Conservation (phyloP, 257 asterid species). For the Solanum chiquidenum region DNA sequence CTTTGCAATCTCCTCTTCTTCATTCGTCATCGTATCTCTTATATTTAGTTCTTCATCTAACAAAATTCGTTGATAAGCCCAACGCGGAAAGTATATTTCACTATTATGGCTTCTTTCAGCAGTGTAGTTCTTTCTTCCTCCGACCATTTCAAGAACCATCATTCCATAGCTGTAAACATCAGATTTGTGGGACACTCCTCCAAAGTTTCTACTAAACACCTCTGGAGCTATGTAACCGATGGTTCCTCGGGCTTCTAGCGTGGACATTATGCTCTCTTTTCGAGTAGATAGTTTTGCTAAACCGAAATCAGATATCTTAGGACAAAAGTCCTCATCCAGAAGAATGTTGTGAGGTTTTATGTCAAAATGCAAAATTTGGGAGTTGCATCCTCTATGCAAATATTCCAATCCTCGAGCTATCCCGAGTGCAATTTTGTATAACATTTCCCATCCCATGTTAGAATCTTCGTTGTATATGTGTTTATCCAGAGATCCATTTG, state of each 20-base stretch:
- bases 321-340: constrained; percentile 8
- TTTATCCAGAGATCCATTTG: constrained; percentile 24
- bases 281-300: constrained; percentile 7
- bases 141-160: constrained; percentile 24
- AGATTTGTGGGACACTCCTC: constrained; percentile 12
- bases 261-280: constrained; percentile 4
- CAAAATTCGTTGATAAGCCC: constrained; percentile 5
- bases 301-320: constrained; percentile 21
- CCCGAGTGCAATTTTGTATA: constrained; percentile 6
- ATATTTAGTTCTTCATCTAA: neutral
- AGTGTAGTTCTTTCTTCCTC: constrained; percentile 3
- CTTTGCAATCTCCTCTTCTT: constrained; percentile 4
- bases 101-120: neutral
- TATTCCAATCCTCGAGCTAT: constrained; percentile 19
- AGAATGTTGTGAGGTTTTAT: constrained; percentile 23
- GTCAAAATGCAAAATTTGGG: constrained; percentile 16
- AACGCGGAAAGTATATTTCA: constrained; percentile 11
- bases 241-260: constrained; percentile 7
- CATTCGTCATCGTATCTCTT: neutral
- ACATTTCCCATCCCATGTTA: neutral
- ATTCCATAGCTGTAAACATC: constrained; percentile 22
- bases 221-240: constrained; percentile 22
- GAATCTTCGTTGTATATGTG: neutral
- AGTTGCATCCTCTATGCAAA: constrained; percentile 12
- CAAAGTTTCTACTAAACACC: constrained; percentile 6